These are phyloP conservation scores for Chlamydomonas eustigma DNA, from an alignment of 139 green algal genomes.

Conservation along the genomic window DNA sequence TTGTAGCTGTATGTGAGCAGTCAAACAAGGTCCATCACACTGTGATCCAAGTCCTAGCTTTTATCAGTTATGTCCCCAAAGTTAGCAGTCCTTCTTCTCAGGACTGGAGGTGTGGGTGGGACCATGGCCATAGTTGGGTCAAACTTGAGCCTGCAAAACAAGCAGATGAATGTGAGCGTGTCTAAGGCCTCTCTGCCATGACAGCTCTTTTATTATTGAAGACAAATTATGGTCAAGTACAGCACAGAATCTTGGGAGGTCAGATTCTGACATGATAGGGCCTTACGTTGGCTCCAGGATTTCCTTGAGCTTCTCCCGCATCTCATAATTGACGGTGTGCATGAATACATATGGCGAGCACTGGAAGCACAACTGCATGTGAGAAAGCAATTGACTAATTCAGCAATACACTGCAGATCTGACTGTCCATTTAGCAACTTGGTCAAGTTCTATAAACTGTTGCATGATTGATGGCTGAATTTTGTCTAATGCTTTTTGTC, in stretches of 20 bases:
- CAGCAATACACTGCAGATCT: neutral
- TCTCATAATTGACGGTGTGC: constrained; percentile 12
- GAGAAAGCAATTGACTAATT: neutral
- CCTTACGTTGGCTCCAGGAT: neutral
- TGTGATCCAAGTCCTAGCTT: too few species aligned
- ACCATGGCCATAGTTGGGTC: neutral
- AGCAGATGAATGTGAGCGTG: neutral
- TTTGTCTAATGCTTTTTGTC: neutral
- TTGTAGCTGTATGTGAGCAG: too few species aligned
- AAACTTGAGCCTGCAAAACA: neutral
- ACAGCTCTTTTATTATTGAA: neutral
- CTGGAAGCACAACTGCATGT: constrained; percentile 26
- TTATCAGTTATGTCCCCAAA: too few species aligned
- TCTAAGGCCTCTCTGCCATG: neutral
- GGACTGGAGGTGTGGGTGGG: neutral
- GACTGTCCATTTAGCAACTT: neutral
- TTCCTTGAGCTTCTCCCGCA: neutral
- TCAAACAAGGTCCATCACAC: too few species aligned
- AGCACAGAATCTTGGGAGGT: neutral
- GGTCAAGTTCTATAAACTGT: neutral
- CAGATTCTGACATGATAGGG: too few species aligned
- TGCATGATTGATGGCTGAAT: neutral
- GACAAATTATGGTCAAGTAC: neutral
- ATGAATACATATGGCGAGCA: constrained; percentile 21
- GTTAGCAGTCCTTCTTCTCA: neutral